Evolutionary conservation across 257 asterid species (phyloP).

Genomic region (Penstemon newberryi): DNA sequence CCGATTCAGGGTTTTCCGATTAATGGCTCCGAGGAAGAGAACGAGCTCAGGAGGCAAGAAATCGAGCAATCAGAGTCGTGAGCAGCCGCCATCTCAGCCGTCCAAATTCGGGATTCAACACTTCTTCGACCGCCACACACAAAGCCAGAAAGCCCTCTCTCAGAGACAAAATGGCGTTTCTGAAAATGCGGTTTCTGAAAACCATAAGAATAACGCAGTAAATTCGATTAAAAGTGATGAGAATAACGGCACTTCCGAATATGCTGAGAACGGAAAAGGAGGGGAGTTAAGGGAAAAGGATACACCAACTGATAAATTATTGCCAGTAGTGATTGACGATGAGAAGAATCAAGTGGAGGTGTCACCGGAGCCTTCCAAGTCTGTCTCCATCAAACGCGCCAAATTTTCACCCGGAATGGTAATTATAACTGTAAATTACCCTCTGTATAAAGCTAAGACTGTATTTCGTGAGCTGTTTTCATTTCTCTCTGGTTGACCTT

Average conservation of each 20-base stretch:
- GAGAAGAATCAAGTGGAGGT: conserved; percentile 55
- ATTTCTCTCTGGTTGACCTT: background rate
- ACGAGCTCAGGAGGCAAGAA: conserved; percentile 64
- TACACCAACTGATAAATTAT: conserved; percentile 33
- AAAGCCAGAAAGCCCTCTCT: conserved; percentile 48
- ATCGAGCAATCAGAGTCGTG: conserved; percentile 40
- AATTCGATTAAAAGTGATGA: conserved; percentile 12
- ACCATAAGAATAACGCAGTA: conserved; percentile 30
- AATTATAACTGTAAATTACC: conserved; percentile 15
- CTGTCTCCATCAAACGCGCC: conserved; percentile 60
- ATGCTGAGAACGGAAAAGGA: conserved; percentile 22
- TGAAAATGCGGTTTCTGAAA: conserved; percentile 20
- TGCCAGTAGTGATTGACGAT: conserved; percentile 35
- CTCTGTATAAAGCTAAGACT: background rate
- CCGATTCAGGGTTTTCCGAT: conserved; percentile 15
- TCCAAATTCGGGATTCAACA: conserved; percentile 89
- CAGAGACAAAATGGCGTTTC: conserved; percentile 31
- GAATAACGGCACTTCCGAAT: conserved; percentile 26
- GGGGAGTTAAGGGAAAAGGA: conserved; percentile 33
- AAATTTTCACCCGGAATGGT: conserved; percentile 99
- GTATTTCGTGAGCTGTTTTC: background rate
- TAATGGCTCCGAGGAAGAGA: conserved; percentile 83
- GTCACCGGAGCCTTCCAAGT: conserved; percentile 72
- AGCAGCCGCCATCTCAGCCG: conserved; percentile 60
- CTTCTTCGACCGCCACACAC: conserved; percentile 84